Evolutionary conservation across 2,329 filamentous ascomycete genomes (phyloP), one percentile per base, ranked within the genome.

Genomic region (Thelonectria olida): DNA sequence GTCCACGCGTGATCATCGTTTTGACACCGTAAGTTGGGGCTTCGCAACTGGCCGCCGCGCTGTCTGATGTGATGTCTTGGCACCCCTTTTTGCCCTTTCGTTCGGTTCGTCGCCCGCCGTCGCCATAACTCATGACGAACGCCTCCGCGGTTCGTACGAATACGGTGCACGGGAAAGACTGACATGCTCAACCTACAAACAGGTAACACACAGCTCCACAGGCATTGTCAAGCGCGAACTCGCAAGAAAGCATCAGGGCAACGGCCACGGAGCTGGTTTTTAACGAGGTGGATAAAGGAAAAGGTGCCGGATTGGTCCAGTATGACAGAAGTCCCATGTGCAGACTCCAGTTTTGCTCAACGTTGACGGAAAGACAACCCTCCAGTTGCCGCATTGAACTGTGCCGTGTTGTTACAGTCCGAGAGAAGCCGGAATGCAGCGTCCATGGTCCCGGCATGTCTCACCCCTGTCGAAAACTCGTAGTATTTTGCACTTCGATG

Each of bases 51-150:
- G 34, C 20, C 36, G 41, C 25, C 44, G 41, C 12, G 17, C 8
- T 38, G 39, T 49, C 25, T 56, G 31, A 55, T 39, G 54, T 27
- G 55, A 53, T 41, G 55, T 53, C 60, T 61, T 65, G 62, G 63
- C 52, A 57, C 57, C 65, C 62, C 59, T 64, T 64, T 67, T 55
- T 54, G 42, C 47, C 48, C 22, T 42, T 57, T 54, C 36, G 12
- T 39, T 39, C 4, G 36, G 4, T 39, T n/a, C 4, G 9, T 44
- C 47, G 48, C 13, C 39, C 23, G 17, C 31, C 53, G 57, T 56
- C 41, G 45, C 38, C 36, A 31, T 52, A 31, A 45, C 20, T 15
- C 39, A 44, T 41, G 23, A 47, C 47, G 47, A 54, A 28, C 38
- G 20, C 57, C 17, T 49, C 45, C 20, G 49, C 19, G 34, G 50